Conservation (phyloP, 176 grass and related monocot genomes). For the Aegilops umbellulata region DNA sequence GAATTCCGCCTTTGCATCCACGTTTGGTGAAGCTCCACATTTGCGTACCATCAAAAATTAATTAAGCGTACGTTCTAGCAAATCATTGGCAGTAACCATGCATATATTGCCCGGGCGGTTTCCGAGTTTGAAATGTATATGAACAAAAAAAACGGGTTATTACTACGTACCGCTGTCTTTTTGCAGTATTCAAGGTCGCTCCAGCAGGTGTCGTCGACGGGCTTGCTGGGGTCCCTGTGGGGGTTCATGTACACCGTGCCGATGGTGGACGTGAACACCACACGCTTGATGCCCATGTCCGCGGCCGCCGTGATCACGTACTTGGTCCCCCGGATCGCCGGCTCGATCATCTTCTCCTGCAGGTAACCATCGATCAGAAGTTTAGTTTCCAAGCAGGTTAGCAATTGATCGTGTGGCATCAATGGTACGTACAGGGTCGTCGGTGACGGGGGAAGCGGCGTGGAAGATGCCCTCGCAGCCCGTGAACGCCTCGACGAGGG, state of each 20-base stretch:
- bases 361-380: background rate
- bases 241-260: constrained; percentile 90
- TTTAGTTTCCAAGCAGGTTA: background rate
- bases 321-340: constrained; percentile 56
- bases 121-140: background rate
- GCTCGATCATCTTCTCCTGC: constrained; percentile 80
- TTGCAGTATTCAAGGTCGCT: constrained; percentile 89
- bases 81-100: background rate
- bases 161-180: constrained; percentile 49
- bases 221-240: constrained; percentile 28
- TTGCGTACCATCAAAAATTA: background rate
- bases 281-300: constrained; percentile 48
- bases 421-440: constrained; percentile 45
- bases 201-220: constrained; percentile 78
- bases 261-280: constrained; percentile 82
- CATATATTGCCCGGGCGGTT: too few species aligned
- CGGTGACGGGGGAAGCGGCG: constrained; percentile 56
- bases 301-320: constrained; percentile 58
- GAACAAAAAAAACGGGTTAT: background rate
- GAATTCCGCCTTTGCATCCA: background rate
- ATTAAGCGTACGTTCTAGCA: background rate
- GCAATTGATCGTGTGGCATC: background rate
- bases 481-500: constrained; percentile 31
- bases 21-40: constrained; percentile 32
- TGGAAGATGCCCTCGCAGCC: constrained; percentile 74